Evolutionary conservation across 352 stramenopile genomes (phyloP).

Genomic region (Globisporangium barbulae): DNA sequence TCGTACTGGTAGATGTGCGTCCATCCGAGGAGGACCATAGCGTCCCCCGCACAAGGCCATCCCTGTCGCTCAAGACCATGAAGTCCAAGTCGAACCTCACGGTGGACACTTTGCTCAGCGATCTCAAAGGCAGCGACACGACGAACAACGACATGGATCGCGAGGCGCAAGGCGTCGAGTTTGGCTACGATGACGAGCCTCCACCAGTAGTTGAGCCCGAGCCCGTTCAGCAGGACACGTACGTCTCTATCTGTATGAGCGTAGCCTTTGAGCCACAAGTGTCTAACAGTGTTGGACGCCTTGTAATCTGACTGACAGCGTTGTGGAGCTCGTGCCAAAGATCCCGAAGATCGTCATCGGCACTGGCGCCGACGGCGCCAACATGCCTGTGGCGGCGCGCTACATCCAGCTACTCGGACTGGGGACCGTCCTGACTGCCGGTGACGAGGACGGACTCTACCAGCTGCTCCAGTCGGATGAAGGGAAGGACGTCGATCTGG

Average conservation of each 20-base stretch:
- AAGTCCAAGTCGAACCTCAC: slow-evolving; percentile 10
- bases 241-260: not conserved
- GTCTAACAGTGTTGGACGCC: not conserved
- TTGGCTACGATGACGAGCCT: slow-evolving; percentile 41
- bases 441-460: slow-evolving; percentile 35
- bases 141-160: slow-evolving; percentile 19
- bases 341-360: slow-evolving; percentile 62
- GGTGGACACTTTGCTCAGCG: not conserved
- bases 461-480: slow-evolving; percentile 29
- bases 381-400: slow-evolving; percentile 44
- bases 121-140: slow-evolving; percentile 18
- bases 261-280: not conserved
- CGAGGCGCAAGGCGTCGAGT: slow-evolving; percentile 32
- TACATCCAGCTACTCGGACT: slow-evolving; percentile 75
- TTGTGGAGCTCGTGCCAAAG: slow-evolving; percentile 37
- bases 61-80: not conserved
- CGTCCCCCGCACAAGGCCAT: not conserved
- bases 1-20: not conserved
- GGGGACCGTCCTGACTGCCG: slow-evolving; percentile 40
- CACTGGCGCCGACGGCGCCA: slow-evolving; percentile 30
- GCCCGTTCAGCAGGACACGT: slow-evolving; percentile 10
- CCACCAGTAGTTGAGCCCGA: not conserved
- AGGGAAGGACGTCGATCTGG: slow-evolving; percentile 41
- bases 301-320: slow-evolving; percentile 13
- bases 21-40: not conserved